Percentiles rank a stretch among this genome's conserved stretches.
Evolutionary conservation across 2,329 filamentous ascomycete genomes (phyloP).

Genomic region (Trichoderma aggressivum): DNA sequence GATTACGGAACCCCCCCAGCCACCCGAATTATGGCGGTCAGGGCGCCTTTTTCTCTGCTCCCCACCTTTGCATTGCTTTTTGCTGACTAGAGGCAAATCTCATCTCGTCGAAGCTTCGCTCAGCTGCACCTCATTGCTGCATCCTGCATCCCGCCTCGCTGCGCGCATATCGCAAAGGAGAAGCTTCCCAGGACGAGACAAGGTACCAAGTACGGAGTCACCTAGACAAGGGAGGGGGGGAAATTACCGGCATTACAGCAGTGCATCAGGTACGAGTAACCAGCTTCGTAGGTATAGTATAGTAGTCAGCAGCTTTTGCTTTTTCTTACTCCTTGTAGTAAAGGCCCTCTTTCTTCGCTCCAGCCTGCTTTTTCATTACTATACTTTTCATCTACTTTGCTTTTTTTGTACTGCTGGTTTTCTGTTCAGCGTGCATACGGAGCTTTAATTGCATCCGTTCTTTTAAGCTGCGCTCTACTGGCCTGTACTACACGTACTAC

Average conservation of each 20-base stretch:
- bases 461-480: background rate
- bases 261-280: background rate
- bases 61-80: background rate
- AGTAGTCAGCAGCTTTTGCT: background rate
- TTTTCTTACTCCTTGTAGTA: background rate
- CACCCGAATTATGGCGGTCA: slow-evolving; percentile 32
- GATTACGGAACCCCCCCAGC: slow-evolving; percentile 24
- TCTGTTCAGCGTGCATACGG: background rate
- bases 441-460: background rate
- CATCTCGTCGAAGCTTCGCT: background rate
- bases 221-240: background rate
- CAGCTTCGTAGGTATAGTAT: no score
- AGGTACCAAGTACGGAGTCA: background rate
- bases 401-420: background rate
- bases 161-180: background rate
- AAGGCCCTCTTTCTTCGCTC: background rate
- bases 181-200: background rate
- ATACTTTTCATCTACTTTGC: background rate
- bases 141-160: slow-evolving; percentile 13
- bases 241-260: background rate
- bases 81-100: background rate
- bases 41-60: slow-evolving; percentile 1
- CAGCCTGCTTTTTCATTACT: background rate
- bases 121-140: slow-evolving; percentile 19
- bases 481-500: background rate